A percentile compares a stretch with the other conserved stretches of the same genome.
Evolutionary conservation across 2,329 filamentous ascomycete species (phyloP).

Genomic region (Botrytis medusae): DNA sequence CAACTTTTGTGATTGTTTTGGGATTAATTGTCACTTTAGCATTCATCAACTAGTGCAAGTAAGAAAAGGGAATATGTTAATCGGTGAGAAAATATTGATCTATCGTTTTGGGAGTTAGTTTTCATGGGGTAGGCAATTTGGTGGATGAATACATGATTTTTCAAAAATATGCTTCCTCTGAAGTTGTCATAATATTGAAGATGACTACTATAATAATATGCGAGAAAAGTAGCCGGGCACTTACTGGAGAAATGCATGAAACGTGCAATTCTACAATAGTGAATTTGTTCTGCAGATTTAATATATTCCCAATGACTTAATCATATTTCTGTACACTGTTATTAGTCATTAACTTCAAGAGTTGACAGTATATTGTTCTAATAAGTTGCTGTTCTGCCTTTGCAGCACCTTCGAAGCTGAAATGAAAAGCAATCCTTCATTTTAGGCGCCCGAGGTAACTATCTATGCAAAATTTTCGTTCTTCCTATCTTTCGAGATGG

Average conservation of each 20-base stretch:
- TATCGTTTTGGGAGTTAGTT: neutral
- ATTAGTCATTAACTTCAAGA: too few species aligned
- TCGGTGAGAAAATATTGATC: neutral
- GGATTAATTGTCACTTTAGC: neutral
- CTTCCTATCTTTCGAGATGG: neutral
- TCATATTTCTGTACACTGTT: too few species aligned
- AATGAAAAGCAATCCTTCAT: neutral
- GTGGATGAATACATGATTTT: neutral
- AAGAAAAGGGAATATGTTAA: neutral
- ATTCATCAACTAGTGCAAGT: neutral
- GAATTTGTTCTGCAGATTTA: neutral
- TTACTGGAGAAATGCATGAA: neutral
- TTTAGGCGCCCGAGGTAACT: neutral
- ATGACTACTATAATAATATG: neutral
- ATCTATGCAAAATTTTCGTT: neutral
- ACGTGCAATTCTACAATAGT: neutral
- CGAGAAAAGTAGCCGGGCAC: neutral
- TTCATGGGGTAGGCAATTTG: neutral
- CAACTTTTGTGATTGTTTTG: neutral
- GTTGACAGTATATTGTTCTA: neutral
- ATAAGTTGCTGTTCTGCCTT: neutral
- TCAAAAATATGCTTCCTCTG: neutral
- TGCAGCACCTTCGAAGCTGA: neutral
- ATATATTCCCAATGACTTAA: neutral
- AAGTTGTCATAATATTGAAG: too few species aligned